These are phyloP conservation scores for Aphanomyces invadans DNA, from an alignment of 352 stramenopile genomes.

Conservation along the genomic window DNA sequence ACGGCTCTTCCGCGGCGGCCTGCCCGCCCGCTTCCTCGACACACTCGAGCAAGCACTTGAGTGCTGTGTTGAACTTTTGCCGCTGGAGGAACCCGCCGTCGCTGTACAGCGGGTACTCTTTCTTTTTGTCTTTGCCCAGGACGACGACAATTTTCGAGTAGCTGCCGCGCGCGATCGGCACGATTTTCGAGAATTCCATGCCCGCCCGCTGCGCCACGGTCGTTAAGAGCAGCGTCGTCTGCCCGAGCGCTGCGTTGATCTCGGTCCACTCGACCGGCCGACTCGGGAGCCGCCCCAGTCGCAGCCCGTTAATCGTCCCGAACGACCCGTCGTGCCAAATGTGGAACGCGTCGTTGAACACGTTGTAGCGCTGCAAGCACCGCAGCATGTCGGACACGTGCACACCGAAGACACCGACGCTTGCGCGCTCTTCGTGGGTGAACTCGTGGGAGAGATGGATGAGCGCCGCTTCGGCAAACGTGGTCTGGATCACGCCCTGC, in stretches of 20 bases:
- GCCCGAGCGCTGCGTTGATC: constrained; percentile 84
- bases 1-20: constrained; percentile 84
- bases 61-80: constrained; percentile 87
- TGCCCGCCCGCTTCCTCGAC: constrained; percentile 76
- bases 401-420: constrained; percentile 62
- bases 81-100: constrained; percentile 82
- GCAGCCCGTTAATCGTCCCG: constrained; percentile 83
- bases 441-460: constrained; percentile 65
- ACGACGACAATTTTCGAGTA: constrained; percentile 80
- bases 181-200: constrained; percentile 80
- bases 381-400: constrained; percentile 76
- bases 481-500: constrained; percentile 58
- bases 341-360: constrained; percentile 87
- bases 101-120: constrained; percentile 67
- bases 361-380: constrained; percentile 75
- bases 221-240: constrained; percentile 73
- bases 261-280: constrained; percentile 85
- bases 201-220: constrained; percentile 74
- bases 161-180: constrained; percentile 72
- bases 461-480: constrained; percentile 65
- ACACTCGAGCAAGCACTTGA: constrained; percentile 87
- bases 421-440: constrained; percentile 68
- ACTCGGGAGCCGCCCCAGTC: constrained; percentile 68
- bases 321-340: constrained; percentile 88
- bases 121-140: constrained; percentile 46